A percentile compares a stretch with the other conserved stretches of the same genome.
These are phyloP conservation scores for Hanseniaspora guilliermondii DNA, from an alignment of 805 yeast genomes.

Conservation along the genomic window DNA sequence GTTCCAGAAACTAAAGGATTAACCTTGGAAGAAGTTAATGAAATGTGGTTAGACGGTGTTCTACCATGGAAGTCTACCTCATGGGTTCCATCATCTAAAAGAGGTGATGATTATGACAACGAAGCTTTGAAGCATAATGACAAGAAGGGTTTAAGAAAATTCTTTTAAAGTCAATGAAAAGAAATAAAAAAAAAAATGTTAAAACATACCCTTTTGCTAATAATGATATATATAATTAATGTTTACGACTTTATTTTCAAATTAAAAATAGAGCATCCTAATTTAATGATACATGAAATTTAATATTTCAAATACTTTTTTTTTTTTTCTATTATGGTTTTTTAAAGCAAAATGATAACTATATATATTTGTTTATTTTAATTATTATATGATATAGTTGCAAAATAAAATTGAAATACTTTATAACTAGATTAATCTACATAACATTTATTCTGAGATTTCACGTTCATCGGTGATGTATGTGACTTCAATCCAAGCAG, in stretches of 20 bases:
- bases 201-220: not conserved
- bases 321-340: too few relatives aligned
- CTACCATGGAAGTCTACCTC: constrained; percentile 35
- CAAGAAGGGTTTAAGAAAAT: constrained; percentile 16
- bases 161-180: constrained; percentile 4
- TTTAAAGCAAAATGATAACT: too few relatives aligned
- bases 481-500: constrained; percentile 14
- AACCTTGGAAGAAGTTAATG: constrained; percentile 69
- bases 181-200: not conserved
- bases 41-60: constrained; percentile 34
- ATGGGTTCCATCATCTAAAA: constrained; percentile 36
- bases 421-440: not conserved
- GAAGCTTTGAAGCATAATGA: constrained; percentile 14
- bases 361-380: too few relatives aligned
- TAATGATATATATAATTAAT: not conserved
- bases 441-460: not conserved
- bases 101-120: constrained; percentile 12
- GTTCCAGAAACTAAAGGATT: constrained; percentile 70
- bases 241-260: too few relatives aligned
- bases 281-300: too few relatives aligned
- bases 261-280: too few relatives aligned
- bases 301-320: too few relatives aligned
- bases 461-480: constrained; percentile 13
- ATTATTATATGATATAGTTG: too few relatives aligned
- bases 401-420: too few relatives aligned